Percentiles rank a stretch among this genome's conserved stretches.
Evolutionary conservation across 192 early-diverging fungal genomes (phyloP).

Genomic region (Fimicolochytrium jonesii): DNA sequence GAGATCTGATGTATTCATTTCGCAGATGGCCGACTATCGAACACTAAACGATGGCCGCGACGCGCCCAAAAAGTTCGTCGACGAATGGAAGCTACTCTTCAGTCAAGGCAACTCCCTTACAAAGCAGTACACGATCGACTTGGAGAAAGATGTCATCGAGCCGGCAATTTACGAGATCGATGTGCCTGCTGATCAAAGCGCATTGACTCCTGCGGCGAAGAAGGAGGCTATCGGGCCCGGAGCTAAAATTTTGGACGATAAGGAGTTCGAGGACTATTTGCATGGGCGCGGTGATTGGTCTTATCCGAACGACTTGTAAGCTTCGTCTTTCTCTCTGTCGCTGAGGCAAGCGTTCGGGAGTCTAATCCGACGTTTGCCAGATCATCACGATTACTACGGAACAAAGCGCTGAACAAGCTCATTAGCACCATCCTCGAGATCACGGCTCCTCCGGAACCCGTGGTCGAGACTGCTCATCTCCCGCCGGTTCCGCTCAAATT

Average conservation of each 20-base stretch:
- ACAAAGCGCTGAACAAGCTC: conserved; percentile 38
- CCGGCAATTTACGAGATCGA: background rate
- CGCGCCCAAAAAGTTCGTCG: conserved; percentile 39
- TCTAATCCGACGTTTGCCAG: background rate
- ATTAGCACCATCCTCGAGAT: conserved; percentile 46
- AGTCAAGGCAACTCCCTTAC: conserved; percentile 35
- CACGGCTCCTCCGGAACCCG: conserved; percentile 35
- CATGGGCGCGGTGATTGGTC: conserved; percentile 43
- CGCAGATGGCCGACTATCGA: conserved; percentile 49
- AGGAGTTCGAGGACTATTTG: conserved; percentile 54
- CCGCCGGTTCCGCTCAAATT: conserved; percentile 49
- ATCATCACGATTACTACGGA: conserved; percentile 6
- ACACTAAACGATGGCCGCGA: conserved; percentile 48
- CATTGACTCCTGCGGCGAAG: background rate
- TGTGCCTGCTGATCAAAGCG: conserved; percentile 1
- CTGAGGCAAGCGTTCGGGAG: background rate
- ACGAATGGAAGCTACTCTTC: conserved; percentile 59
- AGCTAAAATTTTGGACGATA: conserved; percentile 45
- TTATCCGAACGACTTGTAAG: conserved; percentile 21
- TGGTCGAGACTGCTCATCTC: conserved; percentile 24
- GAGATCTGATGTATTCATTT: background rate
- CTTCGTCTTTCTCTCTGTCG: background rate
- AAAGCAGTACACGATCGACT: conserved; percentile 31
- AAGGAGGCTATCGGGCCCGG: conserved; percentile 12
- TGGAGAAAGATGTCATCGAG: conserved; percentile 36